These are phyloP conservation scores for Euphorbia pulcherrima DNA, from an alignment of 345 rosid genomes.

Conservation along the genomic window DNA sequence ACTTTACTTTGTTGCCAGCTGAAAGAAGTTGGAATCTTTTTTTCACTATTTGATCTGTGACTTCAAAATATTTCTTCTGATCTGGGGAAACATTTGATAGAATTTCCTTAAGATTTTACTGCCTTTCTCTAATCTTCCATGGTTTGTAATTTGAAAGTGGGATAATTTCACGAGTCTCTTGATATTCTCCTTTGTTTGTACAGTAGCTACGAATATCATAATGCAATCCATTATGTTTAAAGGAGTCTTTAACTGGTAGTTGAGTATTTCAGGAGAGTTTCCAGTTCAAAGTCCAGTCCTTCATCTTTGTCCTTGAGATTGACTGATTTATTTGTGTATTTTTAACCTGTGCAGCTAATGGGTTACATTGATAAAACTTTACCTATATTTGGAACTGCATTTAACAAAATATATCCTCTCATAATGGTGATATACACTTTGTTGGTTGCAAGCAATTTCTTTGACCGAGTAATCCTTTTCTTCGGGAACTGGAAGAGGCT, in stretches of 20 bases:
- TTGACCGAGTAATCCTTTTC: slow-evolving; percentile 75
- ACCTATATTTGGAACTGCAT: slow-evolving; percentile 73
- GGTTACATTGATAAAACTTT: slow-evolving; percentile 83
- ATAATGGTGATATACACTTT: slow-evolving; percentile 92
- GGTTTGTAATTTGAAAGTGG: background rate
- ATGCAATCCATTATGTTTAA: background rate
- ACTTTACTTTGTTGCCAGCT: too few species aligned
- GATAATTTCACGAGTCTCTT: background rate
- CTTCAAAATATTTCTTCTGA: background rate
- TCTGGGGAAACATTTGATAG: background rate
- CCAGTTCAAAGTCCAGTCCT: background rate
- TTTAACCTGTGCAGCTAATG: slow-evolving; percentile 69
- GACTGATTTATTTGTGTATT: slow-evolving; percentile 9
- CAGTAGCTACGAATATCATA: background rate
- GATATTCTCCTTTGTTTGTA: background rate
- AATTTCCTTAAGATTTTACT: background rate
- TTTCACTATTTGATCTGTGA: background rate
- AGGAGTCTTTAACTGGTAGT: background rate
- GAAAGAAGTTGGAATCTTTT: slow-evolving; percentile 1
- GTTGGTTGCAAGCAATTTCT: slow-evolving; percentile 90
- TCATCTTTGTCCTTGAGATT: background rate
- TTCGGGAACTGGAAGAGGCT: slow-evolving; percentile 95
- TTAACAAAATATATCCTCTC: slow-evolving; percentile 93
- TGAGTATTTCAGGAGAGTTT: background rate
- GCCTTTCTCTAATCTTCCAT: background rate